Evolutionary conservation across 179 eudicot species (phyloP), one percentile per base, ranked within the genome.

Genomic region (Heliamphora pulchella): DNA sequence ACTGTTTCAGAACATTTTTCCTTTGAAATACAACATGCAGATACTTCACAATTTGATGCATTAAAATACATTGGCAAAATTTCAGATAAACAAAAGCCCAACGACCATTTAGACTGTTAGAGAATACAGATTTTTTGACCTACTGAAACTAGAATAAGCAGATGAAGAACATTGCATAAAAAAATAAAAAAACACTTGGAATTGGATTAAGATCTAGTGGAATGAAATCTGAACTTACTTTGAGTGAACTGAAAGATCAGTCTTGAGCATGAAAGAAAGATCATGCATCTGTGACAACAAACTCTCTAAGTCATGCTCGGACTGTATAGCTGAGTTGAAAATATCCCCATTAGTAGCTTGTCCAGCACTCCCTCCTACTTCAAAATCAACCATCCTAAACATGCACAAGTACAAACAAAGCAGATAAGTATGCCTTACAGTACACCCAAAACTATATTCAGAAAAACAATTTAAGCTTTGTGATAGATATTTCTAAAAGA

Each of bases 211-310:
- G 55, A 54, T 31, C 66, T 75, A 6, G 20, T 17, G 70, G 14
- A 76, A 76, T 39, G 5, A 3, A 77, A 61, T 8, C 46, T 3
- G 41, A 75, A 78, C 73, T 55, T 79, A 55, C 69, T 58, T 74
- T 20, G 84, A 79, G 72, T 91, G 88, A 39, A 87, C 48, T 43
- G 93, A 84, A 41, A 90, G 90, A 80, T 83, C 79, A 58, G 83
- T 82, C 78, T 89, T 88, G 59, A 89, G 90, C 91, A 90, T 89
- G 87, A 90, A 90, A 50, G 93, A 90, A 64, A 90, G 80, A 80
- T 90, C 90, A 73, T 90, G 91, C 91, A 89, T 89, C 88, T 89
- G 88, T 43, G 91, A 87, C 41, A 89, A 83, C 76, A 90, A 78
- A 68, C 62, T 78, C 78, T 87, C 89, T 3, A 82, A 82, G 61